Percentiles rank a stretch among this genome's conserved stretches.
These are phyloP conservation scores for Cryptosporidium ubiquitum DNA, from an alignment of 169 alveolate species.

Conservation along the genomic window DNA sequence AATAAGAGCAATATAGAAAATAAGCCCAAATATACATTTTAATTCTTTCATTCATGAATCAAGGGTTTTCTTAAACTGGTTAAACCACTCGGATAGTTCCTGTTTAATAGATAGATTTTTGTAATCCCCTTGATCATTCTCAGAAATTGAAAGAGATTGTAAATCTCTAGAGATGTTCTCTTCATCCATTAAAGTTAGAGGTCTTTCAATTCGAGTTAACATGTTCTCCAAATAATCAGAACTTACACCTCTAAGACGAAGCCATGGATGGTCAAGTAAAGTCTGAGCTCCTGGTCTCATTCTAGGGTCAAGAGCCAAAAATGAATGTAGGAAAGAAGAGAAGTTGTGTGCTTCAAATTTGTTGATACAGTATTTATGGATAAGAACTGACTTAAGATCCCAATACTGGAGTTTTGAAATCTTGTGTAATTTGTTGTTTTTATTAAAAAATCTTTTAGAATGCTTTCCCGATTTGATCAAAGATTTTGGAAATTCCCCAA, in stretches of 20 bases:
- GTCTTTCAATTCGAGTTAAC: slow-evolving; percentile 51
- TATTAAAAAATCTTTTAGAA: slow-evolving; percentile 71
- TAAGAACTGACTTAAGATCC: slow-evolving; percentile 65
- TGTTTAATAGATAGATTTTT: slow-evolving; percentile 47
- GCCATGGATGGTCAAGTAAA: slow-evolving; percentile 65
- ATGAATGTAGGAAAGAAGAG: slow-evolving; percentile 27
- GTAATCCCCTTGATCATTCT: slow-evolving; percentile 10
- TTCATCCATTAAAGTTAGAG: slow-evolving; percentile 18
- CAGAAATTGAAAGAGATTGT: slow-evolving; percentile 25
- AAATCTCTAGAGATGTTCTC: slow-evolving; percentile 57
- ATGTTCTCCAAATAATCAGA: slow-evolving; percentile 62
- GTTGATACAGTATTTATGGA: slow-evolving; percentile 49
- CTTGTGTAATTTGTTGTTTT: slow-evolving; percentile 28
- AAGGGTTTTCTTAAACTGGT: slow-evolving; percentile 44
- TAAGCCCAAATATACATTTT: neutral
- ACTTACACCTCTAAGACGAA: slow-evolving; percentile 49
- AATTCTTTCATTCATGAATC: neutral
- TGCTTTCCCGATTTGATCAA: slow-evolving; percentile 87
- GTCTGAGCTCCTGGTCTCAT: slow-evolving; percentile 56
- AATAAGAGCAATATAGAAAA: slow-evolving; percentile 12
- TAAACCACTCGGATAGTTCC: slow-evolving; percentile 71
- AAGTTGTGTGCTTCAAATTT: slow-evolving; percentile 55
- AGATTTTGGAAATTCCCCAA: slow-evolving; percentile 91
- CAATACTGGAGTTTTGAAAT: slow-evolving; percentile 60
- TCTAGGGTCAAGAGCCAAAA: slow-evolving; percentile 57